Base-by-base conservation (phyloP, 2,329 filamentous ascomycete genomes). In the Xylariaceae sp. region DNA sequence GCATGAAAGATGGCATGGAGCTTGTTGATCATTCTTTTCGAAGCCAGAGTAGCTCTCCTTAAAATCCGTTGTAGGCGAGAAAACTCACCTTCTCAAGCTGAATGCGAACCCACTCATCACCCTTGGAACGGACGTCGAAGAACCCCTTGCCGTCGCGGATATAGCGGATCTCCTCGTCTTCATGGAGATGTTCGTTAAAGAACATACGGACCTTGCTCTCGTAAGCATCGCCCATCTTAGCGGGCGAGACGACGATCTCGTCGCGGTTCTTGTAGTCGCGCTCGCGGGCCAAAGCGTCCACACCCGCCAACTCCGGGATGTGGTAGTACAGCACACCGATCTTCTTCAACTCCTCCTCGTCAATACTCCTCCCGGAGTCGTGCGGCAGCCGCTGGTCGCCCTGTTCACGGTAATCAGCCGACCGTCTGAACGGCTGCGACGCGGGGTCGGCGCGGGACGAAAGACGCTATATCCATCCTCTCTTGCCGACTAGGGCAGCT, bases 91-190 rank as follows among this genome's bases (percentile, higher is more conserved):
- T 94, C 71, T 88, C 88, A 53, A 99, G 75, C 65, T 79, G 76
- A 57, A 99, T 91, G 55, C 94, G 79, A 54, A 99, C 83, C 94
- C 94, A 99, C 61, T 88, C 84, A 67, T 97, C 92, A 18, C 81
- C 82, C 70, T 87, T 78, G 66, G 84, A 86, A 46, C 94, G 79
- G 2, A 99, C 92, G 72, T 99, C 94, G 69, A 99, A 99, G 71
- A 88, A 99, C 0, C 94, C 94, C 51, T 83, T 81, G 0, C 94
- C 94, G 57, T 87, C 92, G 30, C 90, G 79, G 62, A 99, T 92
- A 67, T 96, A 99, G 45, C 94, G 80, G 62, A 99, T 99, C 79
- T 99, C 94, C 75, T 99, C 94, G 64, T 99, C 94, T 76, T 99
- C 94, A 70, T 99, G 94, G 65, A 99, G 72, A 71, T 99, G 94